Evolutionary conservation across 768 basidiomycete species (phyloP), one percentile per base, ranked within the genome.

Genomic region (Mycena galericulata): DNA sequence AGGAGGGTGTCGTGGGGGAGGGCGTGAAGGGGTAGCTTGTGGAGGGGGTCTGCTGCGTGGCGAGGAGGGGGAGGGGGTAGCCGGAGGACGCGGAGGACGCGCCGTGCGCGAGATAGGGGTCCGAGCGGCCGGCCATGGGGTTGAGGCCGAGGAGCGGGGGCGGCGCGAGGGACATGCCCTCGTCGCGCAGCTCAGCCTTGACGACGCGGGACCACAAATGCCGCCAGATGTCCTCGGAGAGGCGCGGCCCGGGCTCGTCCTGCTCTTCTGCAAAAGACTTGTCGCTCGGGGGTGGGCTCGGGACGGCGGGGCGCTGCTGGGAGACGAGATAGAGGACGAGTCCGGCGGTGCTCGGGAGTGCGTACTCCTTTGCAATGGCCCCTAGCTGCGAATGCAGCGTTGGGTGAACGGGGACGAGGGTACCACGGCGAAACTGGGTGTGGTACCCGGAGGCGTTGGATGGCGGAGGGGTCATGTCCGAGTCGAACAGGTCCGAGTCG

Each of bases 311-410:
- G 32, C 45, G 45, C n/a, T 49, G 58, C 27, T 72, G 67, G 14
- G 80, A 83, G 47, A 94, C 87, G 50, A 98, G 88, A 78, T 96
- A 98, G 2, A 98, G 84, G 46, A 94, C 83, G 51, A 98, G 80
- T 7, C 97, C 97, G 17, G 87, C 79, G 0, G 93, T 94, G 72
- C 92, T 95, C 1, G 97, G 97, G 20, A 99, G 83, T 3, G 94
- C 93, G 75, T 96, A 99, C 79, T 98, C 97, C 79, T 91, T 91
- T 17, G 97, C 96, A 57, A 99, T 98, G 9, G 95, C 93, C 24
- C 85, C 84, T 12, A 98, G 81, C 76, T 98, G 97, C 1, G 90
- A 87, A 45, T 94, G 91, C 1, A 99, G 81, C 0, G 92, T 94
- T 7, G 96, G 84, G 75, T 96, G 89, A 0, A 99, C 84, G 0